These are phyloP conservation scores for Zygoascus ofunaensis DNA, from an alignment of 805 yeast genomes.

Conservation along the genomic window DNA sequence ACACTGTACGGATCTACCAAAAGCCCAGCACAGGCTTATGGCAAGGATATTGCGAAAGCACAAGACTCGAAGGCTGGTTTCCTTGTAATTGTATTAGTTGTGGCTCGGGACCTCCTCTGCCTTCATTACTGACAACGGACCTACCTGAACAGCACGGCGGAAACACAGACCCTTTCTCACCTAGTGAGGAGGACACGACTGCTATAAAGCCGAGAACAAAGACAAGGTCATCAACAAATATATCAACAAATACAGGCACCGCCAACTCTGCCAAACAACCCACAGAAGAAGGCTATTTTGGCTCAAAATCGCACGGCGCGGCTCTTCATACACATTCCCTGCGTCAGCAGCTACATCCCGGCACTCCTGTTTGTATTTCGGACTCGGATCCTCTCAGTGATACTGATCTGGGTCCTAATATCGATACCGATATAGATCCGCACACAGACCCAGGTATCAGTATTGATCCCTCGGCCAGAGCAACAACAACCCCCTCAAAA, in stretches of 20 bases:
- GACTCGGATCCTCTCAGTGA: constrained; percentile 5
- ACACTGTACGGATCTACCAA: constrained; percentile 57
- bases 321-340: constrained; percentile 1
- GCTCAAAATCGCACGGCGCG: too few relatives aligned
- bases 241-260: not conserved
- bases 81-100: constrained; percentile 55
- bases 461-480: too few relatives aligned
- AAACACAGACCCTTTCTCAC: not conserved
- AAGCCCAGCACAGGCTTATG: constrained; percentile 72
- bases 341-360: constrained; percentile 3
- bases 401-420: too few relatives aligned
- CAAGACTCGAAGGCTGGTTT: constrained; percentile 57
- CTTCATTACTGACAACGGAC: constrained; percentile 3
- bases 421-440: too few relatives aligned
- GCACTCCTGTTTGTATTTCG: not conserved
- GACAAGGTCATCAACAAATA: not conserved
- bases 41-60: constrained; percentile 51
- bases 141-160: constrained; percentile 3
- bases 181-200: too few relatives aligned
- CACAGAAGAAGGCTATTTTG: too few relatives aligned
- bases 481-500: too few relatives aligned
- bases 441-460: too few relatives aligned
- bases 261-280: too few relatives aligned
- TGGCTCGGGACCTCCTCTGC: constrained; percentile 11
- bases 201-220: not conserved